Percentiles rank a stretch among this genome's conserved stretches.
These are phyloP conservation scores for Pontederia crassipes DNA, from an alignment of 176 grass and related monocot species.

Conservation along the genomic window DNA sequence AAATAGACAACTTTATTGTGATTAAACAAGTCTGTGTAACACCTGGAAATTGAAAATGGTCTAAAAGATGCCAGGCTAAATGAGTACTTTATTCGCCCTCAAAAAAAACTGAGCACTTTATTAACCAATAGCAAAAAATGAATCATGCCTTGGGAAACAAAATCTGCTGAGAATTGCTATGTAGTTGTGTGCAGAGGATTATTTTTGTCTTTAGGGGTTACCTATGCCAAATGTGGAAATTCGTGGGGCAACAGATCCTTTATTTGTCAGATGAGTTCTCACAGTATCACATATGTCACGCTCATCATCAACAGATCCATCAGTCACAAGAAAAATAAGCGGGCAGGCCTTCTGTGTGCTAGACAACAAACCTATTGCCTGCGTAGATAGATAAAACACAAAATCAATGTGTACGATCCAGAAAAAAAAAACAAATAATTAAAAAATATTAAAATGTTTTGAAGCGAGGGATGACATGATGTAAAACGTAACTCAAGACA, in stretches of 20 bases:
- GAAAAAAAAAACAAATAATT: too few relatives aligned
- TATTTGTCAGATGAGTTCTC: conserved; percentile 36
- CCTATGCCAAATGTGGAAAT: conserved; percentile 95
- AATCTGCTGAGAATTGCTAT: not conserved
- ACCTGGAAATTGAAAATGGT: too few relatives aligned
- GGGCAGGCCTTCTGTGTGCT: conserved; percentile 51
- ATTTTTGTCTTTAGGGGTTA: conserved; percentile 25
- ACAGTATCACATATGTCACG: conserved; percentile 63
- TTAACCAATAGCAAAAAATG: too few relatives aligned
- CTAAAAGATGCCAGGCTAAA: too few relatives aligned
- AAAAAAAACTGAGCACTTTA: too few relatives aligned
- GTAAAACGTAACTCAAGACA: not conserved
- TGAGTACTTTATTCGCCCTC: too few relatives aligned
- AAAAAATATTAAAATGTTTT: too few relatives aligned
- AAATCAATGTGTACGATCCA: not conserved
- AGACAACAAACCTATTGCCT: conserved; percentile 72
- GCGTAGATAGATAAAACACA: conserved; percentile 4
- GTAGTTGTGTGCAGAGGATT: not conserved
- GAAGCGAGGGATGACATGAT: not conserved
- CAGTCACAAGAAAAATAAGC: conserved; percentile 91
- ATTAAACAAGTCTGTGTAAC: too few relatives aligned
- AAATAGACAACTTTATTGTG: too few relatives aligned
- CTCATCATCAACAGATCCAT: conserved; percentile 84
- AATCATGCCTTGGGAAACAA: too few relatives aligned
- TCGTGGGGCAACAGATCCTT: conserved; percentile 54